Conservation (phyloP, 2,329 filamentous ascomycete genomes). For the Ascochyta koolunga region DNA sequence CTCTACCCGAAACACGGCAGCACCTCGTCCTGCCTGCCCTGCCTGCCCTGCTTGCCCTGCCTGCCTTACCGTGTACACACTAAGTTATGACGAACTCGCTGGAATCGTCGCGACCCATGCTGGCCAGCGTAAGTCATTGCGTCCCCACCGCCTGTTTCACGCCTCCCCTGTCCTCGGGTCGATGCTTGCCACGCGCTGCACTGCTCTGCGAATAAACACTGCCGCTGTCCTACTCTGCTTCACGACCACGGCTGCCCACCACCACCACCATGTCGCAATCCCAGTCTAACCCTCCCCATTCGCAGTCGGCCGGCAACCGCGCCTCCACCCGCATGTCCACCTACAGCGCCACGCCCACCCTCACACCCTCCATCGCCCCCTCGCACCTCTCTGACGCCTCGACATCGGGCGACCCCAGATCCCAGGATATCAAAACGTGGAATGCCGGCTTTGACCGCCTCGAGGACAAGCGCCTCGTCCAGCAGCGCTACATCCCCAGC, state of each 20-base stretch:
- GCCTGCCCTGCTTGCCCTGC: not conserved
- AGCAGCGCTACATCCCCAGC: constrained; percentile 80
- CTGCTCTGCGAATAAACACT: constrained; percentile 19
- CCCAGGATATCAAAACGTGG: constrained; percentile 74
- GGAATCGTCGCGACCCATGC: constrained; percentile 49
- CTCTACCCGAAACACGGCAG: constrained; percentile 13
- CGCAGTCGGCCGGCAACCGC: constrained; percentile 44
- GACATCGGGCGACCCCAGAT: constrained; percentile 54
- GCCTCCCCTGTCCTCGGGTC: constrained; percentile 25
- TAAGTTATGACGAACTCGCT: constrained; percentile 48
- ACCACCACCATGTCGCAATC: constrained; percentile 28
- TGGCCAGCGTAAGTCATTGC: constrained; percentile 47
- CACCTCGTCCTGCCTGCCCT: constrained; percentile 6
- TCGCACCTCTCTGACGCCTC: constrained; percentile 48
- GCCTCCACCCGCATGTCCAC: constrained; percentile 56
- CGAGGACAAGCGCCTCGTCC: constrained; percentile 83
- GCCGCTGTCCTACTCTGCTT: constrained; percentile 5
- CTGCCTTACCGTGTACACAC: too few species aligned
- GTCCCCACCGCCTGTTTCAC: constrained; percentile 40
- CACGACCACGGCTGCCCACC: constrained; percentile 6
- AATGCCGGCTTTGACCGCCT: constrained; percentile 82
- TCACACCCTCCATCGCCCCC: constrained; percentile 58
- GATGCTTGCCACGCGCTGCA: constrained; percentile 19
- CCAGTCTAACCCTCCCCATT: constrained; percentile 35
- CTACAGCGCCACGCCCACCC: constrained; percentile 58